Evolutionary conservation across 768 basidiomycete genomes (phyloP).

Genomic region (Mycena capillaripes): DNA sequence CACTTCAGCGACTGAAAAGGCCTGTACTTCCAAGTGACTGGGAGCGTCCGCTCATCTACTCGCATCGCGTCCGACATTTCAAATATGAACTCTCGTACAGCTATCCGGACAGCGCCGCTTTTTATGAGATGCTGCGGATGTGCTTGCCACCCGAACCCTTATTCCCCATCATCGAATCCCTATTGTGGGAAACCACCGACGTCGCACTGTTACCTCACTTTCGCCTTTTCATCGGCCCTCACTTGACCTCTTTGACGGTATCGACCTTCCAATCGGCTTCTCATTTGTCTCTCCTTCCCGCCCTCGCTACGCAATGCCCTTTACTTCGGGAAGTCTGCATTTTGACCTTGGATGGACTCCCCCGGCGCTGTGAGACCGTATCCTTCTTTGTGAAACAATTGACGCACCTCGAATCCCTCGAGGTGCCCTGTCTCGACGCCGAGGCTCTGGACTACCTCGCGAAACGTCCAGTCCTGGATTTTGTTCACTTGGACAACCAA

Average conservation of each 20-base stretch:
- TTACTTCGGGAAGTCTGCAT: background rate
- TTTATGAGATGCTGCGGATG: slow-evolving; percentile 12
- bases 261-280: background rate
- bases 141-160: slow-evolving; percentile 1
- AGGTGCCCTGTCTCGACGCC: slow-evolving; percentile 10
- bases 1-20: background rate
- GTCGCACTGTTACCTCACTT: background rate
- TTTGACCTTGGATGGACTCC: background rate
- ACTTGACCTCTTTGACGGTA: slow-evolving; percentile 2
- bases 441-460: slow-evolving; percentile 15
- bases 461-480: background rate
- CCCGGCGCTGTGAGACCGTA: background rate
- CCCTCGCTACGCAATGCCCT: slow-evolving; percentile 17
- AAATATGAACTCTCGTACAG: background rate
- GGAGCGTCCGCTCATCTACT: slow-evolving; percentile 10
- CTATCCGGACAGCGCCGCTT: background rate
- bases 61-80: slow-evolving; percentile 12
- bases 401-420: slow-evolving; percentile 9
- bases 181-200: slow-evolving; percentile 5
- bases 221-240: slow-evolving; percentile 16
- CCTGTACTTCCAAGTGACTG: slow-evolving; percentile 17
- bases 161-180: slow-evolving; percentile 14
- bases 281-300: slow-evolving; percentile 20
- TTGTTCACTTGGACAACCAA: slow-evolving; percentile 2
- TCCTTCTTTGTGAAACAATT: slow-evolving; percentile 15